A percentile compares a stretch with the other conserved stretches of the same genome.
Evolutionary conservation across 73 alveolate species (phyloP).

Genomic region (Paramecium octaurelia): DNA sequence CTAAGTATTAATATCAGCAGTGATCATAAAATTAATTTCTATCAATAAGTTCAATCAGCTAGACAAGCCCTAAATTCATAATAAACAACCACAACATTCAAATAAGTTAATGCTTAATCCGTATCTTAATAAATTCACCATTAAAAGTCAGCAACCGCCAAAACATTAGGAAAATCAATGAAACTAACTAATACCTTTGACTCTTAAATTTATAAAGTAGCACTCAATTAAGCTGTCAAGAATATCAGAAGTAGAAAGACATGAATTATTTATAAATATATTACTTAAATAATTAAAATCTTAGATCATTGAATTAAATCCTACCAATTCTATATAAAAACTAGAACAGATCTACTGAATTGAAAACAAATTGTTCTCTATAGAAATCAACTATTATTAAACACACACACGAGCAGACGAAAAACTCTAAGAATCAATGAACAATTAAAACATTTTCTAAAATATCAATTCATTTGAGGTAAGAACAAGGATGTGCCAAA

Average conservation of each 20-base stretch:
- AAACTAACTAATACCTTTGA: background rate
- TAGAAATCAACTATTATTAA: too few relatives aligned
- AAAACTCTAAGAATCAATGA: too few relatives aligned
- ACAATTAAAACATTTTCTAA: too few relatives aligned
- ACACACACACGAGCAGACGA: too few relatives aligned
- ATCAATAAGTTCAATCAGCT: background rate
- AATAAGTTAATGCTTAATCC: background rate
- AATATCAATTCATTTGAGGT: too few relatives aligned
- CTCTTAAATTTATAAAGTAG: background rate
- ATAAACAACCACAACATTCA: background rate
- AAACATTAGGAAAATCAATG: background rate
- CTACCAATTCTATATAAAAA: constrained; percentile 11
- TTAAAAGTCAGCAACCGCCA: background rate
- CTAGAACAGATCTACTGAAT: too few relatives aligned
- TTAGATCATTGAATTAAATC: constrained; percentile 28
- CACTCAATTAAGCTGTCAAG: background rate
- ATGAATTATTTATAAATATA: background rate
- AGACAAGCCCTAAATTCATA: background rate
- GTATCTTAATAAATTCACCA: background rate
- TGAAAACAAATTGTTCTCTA: too few relatives aligned
- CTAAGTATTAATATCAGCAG: background rate
- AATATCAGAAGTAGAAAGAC: background rate
- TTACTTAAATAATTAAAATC: background rate
- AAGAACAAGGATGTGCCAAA: too few relatives aligned
- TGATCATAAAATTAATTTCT: background rate